phyloP scores from a whole-genome alignment of 805 yeast genomes.

The Scheffersomyces amazonensis region DNA sequence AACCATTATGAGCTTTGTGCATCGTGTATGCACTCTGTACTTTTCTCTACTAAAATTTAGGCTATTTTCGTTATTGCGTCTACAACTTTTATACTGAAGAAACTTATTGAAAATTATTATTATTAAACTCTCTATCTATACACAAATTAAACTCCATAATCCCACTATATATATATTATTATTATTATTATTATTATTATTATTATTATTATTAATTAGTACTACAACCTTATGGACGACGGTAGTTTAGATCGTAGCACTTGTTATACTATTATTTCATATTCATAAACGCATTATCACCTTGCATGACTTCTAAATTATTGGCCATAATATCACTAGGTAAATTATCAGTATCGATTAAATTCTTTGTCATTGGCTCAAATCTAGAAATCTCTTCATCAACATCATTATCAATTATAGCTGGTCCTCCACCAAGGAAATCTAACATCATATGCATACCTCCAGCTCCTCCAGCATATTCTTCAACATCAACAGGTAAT shows the following conservation, averaged over 20 bases:
- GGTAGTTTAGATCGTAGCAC: too few species aligned
- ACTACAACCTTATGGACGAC: too few species aligned
- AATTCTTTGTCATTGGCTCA: slow-evolving; percentile 47
- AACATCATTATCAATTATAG: slow-evolving; percentile 36
- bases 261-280: too few species aligned
- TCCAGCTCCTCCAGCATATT: slow-evolving; percentile 81
- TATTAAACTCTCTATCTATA: too few species aligned
- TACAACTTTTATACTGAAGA: too few species aligned
- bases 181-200: not conserved
- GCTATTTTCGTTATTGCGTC: too few species aligned
- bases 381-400: slow-evolving; percentile 39
- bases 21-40: too few species aligned
- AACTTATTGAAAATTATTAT: too few species aligned
- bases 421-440: slow-evolving; percentile 69
- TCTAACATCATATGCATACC: slow-evolving; percentile 92
- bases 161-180: too few species aligned
- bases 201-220: not conserved
- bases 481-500: slow-evolving; percentile 88
- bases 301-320: slow-evolving; percentile 50
- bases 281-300: slow-evolving; percentile 40
- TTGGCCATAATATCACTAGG: slow-evolving; percentile 52
- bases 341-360: slow-evolving; percentile 52
- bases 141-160: too few species aligned
- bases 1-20: too few species aligned
- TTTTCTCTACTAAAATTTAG: too few species aligned